Base-by-base conservation (phyloP, 2,329 filamentous ascomycete species). In the Fusarium concolor region DNA sequence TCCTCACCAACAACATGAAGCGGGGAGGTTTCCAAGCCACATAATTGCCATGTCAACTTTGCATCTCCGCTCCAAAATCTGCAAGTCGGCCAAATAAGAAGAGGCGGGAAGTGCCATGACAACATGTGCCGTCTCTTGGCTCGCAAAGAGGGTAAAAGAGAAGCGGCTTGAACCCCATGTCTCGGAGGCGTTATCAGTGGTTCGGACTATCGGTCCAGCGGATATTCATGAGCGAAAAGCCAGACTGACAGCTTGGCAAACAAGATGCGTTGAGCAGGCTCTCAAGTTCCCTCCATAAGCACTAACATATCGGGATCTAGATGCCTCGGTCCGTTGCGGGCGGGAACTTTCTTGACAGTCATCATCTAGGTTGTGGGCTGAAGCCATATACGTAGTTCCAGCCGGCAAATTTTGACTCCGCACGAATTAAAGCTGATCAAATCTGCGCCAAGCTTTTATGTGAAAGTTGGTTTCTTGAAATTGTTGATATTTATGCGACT, bases 251-350 rank as follows among this genome's bases (percentile, higher is more conserved):
- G 15, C 65, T 42, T 47, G 49, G 50, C 63, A 33, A 4, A 8
- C 6, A 46, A 44, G 20, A 5, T 12, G n/a, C 20, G n/a, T 39
- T 17, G 31, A 12, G 26, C 15, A 1, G 2, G n/a, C 50, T 28
- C 29, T 38, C 26, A 24, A 20, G 14, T 18, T 17, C 7, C 33
- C 33, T 35, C 12, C 15, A 5, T n/a, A 35, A 35, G 33, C 33
- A 6, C 17, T 35, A n/a, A 35, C 15, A 4, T n/a, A 14, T 39
- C 49, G 24, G 20, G 47, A 49, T 50, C 22, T 64, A 59, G 47
- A 65, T 28, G 3, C 12, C 6, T 17, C 64, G 64, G 64, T 38
- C 64, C 64, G 64, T 58, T 20, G 51, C 59, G 59, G 14, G 33
- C 18, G 28, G 26, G 20, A 14, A 45, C 26, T 22, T 31, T 44